phyloP scores from a whole-genome alignment of 2,329 filamentous ascomycete species.

The Stachybotrys chartarum region DNA sequence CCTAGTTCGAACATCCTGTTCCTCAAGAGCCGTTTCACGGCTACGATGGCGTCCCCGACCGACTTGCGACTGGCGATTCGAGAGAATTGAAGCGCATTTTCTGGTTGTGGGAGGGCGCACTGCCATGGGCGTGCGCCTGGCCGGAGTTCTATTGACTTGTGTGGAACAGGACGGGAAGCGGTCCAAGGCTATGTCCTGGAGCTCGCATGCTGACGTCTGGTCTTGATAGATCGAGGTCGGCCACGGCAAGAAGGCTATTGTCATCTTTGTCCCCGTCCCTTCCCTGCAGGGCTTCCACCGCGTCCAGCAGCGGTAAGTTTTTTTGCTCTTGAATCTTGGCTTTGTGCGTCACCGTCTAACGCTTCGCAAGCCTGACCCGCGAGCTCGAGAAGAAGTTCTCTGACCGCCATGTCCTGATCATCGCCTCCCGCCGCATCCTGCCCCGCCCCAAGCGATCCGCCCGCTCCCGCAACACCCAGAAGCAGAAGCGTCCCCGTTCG shows the following conservation, averaged over 20 bases:
- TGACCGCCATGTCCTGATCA: constrained; percentile 98
- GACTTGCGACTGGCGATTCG: constrained; percentile 12
- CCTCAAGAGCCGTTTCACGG: constrained; percentile 28
- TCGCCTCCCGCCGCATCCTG: constrained; percentile 97
- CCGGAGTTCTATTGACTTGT: constrained; percentile 34
- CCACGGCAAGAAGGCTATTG: constrained; percentile 99
- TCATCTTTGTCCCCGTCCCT: constrained; percentile 99
- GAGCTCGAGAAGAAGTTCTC: constrained; percentile 99
- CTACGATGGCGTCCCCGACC: constrained; percentile 18
- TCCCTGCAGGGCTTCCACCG: constrained; percentile 98
- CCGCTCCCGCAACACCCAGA: constrained; percentile 92
- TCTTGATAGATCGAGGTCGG: constrained; percentile 94
- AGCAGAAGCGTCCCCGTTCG: constrained; percentile 96
- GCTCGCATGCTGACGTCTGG: constrained; percentile 69
- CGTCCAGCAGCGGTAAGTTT: constrained; percentile 93
- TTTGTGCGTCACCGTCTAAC: neutral
- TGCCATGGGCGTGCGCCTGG: constrained; percentile 8
- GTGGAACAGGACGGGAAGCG: constrained; percentile 69
- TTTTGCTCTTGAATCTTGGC: neutral
- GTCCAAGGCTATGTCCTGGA: constrained; percentile 65
- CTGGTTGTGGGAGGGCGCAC: constrained; percentile 14
- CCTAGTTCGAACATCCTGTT: constrained; percentile 35
- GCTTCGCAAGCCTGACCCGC: constrained; percentile 77
- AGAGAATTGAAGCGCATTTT: constrained; percentile 11
- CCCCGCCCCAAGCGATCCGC: constrained; percentile 97